A percentile compares a stretch with the other conserved stretches of the same genome.
These are phyloP conservation scores for Fusarium buxicola DNA, from an alignment of 2,329 filamentous ascomycete species.

Conservation along the genomic window DNA sequence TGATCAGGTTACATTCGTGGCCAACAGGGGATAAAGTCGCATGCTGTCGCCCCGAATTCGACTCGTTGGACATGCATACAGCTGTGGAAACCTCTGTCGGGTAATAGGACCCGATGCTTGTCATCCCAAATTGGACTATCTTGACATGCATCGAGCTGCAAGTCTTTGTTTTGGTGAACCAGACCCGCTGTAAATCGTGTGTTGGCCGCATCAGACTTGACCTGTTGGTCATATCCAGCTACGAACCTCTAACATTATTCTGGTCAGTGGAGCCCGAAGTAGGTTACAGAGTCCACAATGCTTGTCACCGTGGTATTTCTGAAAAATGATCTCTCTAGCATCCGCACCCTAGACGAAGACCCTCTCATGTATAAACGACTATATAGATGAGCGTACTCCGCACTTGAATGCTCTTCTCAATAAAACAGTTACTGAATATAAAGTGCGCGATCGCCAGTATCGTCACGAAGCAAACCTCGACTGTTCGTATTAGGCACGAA, in stretches of 20 bases:
- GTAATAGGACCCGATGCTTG: not conserved
- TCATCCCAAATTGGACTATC: no score
- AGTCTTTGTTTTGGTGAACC: slow-evolving; percentile 18
- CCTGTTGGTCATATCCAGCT: slow-evolving; percentile 28
- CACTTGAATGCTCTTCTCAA: not conserved
- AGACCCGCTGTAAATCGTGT: slow-evolving; percentile 16
- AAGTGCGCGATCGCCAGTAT: not conserved
- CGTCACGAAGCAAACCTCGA: not conserved
- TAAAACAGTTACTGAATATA: slow-evolving; percentile 16
- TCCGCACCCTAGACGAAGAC: slow-evolving; percentile 16
- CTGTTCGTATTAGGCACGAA: not conserved
- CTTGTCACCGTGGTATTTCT: slow-evolving; percentile 14
- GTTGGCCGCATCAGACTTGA: slow-evolving; percentile 31
- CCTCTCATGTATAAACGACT: slow-evolving; percentile 33
- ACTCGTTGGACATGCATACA: slow-evolving; percentile 24
- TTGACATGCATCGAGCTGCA: slow-evolving; percentile 15
- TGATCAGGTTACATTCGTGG: slow-evolving; percentile 30
- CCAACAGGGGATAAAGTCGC: slow-evolving; percentile 26
- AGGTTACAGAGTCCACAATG: slow-evolving; percentile 22
- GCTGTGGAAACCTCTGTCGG: slow-evolving; percentile 9
- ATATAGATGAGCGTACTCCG: slow-evolving; percentile 11
- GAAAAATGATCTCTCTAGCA: slow-evolving; percentile 25
- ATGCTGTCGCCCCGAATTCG: slow-evolving; percentile 21
- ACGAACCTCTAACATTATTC: slow-evolving; percentile 28
- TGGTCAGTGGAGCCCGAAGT: slow-evolving; percentile 13